Evolutionary conservation across 345 rosid species (phyloP), one percentile per base, ranked within the genome.

Genomic region (Odontarrhena argentea): DNA sequence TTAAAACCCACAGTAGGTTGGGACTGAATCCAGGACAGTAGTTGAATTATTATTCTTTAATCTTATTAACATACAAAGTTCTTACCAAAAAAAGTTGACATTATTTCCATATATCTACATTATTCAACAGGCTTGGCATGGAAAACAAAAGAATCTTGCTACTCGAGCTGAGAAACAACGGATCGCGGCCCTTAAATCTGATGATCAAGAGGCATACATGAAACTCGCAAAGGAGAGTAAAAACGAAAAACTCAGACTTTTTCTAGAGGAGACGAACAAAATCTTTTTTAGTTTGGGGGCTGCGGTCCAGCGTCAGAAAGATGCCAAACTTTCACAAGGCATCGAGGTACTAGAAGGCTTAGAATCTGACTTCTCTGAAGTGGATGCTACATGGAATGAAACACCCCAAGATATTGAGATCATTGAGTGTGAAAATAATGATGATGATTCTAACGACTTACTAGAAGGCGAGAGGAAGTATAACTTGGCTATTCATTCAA

Each of bases 381-480:
- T 83, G 51, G 97, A 94, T 66, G 86, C 81, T 80, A 80, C 84
- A 41, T 87, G 72, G 74, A 79, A 74, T 81, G 97, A 81, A 75
- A 80, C 83, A 65, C 82, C 86, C 28, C 94, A 83, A 66, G 97
- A 88, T 67, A 70, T 45, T 35, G 93, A 82, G 50, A 57, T 75
- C 46, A 42, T 79, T 63, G 97, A 85, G 46, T 85, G 96, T 71
- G 97, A 89, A 75, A 86, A 75, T 45, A 83, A 86, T 65, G 98
- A 88, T 18, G 22, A 18, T 74, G 96, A 95, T 44, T 40, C 90
- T 44, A 78, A 75, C 57, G 99, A 91, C 74, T 80, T 91, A 68
- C 96, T 95, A 43, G 86, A 95, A 83, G 99, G 99, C 51, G 97
- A 95, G 80, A 80, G 97, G 74, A 96, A 91, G 74, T 95, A 95